Conservation (phyloP, 1,284 basidiomycete species). For the Schizophyllum amplum region DNA sequence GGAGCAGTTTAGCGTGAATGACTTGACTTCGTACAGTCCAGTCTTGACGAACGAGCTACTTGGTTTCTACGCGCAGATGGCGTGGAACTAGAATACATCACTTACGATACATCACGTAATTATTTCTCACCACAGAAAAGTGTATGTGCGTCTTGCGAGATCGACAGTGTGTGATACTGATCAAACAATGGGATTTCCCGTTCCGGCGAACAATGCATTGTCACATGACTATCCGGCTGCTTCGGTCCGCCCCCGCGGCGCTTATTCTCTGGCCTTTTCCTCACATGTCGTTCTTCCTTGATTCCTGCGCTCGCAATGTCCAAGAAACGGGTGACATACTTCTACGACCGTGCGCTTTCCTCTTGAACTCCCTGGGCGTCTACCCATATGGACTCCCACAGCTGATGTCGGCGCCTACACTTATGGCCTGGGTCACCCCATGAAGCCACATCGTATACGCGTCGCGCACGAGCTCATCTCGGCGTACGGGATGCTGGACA, state of each 20-base stretch:
- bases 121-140: neutral
- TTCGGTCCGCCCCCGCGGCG: too few species aligned
- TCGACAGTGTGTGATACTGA: too few species aligned
- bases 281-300: neutral
- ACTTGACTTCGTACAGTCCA: constrained; percentile 45
- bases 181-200: too few species aligned
- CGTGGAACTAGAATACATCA: constrained; percentile 57
- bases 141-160: neutral
- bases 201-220: neutral
- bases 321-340: constrained; percentile 52
- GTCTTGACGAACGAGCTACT: constrained; percentile 42
- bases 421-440: constrained; percentile 84
- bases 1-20: constrained; percentile 40
- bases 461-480: constrained; percentile 90
- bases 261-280: neutral
- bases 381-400: constrained; percentile 20
- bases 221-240: neutral
- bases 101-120: neutral
- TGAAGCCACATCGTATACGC: constrained; percentile 93
- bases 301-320: constrained; percentile 18
- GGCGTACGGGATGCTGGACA: constrained; percentile 83
- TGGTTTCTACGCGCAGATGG: constrained; percentile 51
- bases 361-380: neutral
- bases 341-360: constrained; percentile 43
- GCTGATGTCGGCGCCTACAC: constrained; percentile 79